Percentiles rank a stretch among this genome's conserved stretches.
Evolutionary conservation across 768 basidiomycete species (phyloP).

Genomic region (Daedalea quercina): DNA sequence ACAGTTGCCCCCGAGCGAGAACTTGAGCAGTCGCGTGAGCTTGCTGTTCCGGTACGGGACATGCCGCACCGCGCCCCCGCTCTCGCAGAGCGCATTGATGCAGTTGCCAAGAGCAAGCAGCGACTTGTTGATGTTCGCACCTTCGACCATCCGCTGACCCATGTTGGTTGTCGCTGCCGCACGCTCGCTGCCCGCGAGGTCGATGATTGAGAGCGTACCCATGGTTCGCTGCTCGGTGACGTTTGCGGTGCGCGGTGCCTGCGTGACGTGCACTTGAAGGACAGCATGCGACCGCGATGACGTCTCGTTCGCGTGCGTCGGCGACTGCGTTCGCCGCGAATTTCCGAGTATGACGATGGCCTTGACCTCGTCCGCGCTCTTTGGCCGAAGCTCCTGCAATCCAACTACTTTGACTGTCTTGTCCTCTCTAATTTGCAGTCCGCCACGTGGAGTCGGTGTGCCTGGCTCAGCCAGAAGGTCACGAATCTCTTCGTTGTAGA

Average conservation of each 20-base stretch:
- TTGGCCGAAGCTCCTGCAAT: conserved; percentile 75
- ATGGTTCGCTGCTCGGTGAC: conserved; percentile 77
- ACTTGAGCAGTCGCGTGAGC: conserved; percentile 94
- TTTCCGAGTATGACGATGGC: conserved; percentile 89
- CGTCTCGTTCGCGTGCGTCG: conserved; percentile 94
- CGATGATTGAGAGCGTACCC: conserved; percentile 95
- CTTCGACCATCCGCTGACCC: conserved; percentile 97
- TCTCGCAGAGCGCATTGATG: conserved; percentile 97
- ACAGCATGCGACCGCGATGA: conserved; percentile 98
- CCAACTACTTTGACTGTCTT: conserved; percentile 87
- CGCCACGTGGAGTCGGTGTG: conserved; percentile 63
- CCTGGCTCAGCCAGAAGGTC: conserved; percentile 83
- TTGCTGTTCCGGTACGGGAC: conserved; percentile 98
- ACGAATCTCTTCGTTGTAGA: conserved; percentile 98
- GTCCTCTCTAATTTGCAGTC: conserved; percentile 91
- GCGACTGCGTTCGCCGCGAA: conserved; percentile 81
- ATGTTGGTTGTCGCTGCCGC: conserved; percentile 96
- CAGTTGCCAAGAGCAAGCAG: conserved; percentile 96
- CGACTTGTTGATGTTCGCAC: conserved; percentile 99
- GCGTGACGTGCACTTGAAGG: conserved; percentile 88
- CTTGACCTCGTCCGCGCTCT: conserved; percentile 88
- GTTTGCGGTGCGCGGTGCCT: conserved; percentile 80
- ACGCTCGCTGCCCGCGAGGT: conserved; percentile 94
- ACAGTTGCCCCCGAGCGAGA: conserved; percentile 97
- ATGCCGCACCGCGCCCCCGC: conserved; percentile 81